phyloP scores from a whole-genome alignment of 108 stramenopile genomes.

The Hondaea fermentalgiana region DNA sequence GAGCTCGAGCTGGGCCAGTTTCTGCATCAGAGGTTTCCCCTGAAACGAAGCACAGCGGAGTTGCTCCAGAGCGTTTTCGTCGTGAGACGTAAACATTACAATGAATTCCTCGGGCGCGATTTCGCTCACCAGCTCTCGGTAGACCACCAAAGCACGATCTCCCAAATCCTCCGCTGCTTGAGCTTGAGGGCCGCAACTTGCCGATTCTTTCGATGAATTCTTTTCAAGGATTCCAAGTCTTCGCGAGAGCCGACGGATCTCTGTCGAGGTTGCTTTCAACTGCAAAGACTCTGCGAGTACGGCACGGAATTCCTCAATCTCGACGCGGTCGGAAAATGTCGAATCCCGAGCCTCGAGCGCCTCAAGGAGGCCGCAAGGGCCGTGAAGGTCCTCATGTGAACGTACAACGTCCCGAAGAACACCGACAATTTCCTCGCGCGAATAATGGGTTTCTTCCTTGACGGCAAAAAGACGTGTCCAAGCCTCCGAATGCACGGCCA shows the following conservation, averaged over 20 bases:
- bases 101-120: not conserved
- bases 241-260: not conserved
- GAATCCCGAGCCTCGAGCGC: not conserved
- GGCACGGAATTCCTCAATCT: not conserved
- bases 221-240: not conserved
- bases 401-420: not conserved
- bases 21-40: too few species aligned
- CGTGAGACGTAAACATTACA: not conserved
- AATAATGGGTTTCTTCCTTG: not conserved
- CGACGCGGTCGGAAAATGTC: not conserved
- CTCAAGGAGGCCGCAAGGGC: not conserved
- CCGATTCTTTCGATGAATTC: too few species aligned
- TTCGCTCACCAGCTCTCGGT: not conserved
- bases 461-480: not conserved
- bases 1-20: too few species aligned
- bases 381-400: not conserved
- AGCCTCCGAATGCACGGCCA: not conserved
- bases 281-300: not conserved
- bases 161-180: too few species aligned
- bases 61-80: not conserved
- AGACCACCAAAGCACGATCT: not conserved
- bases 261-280: not conserved
- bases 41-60: too few species aligned
- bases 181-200: too few species aligned
- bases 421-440: not conserved